Evolutionary conservation across 2,329 filamentous ascomycete genomes (phyloP).

Genomic region (Diaporthe sp.): DNA sequence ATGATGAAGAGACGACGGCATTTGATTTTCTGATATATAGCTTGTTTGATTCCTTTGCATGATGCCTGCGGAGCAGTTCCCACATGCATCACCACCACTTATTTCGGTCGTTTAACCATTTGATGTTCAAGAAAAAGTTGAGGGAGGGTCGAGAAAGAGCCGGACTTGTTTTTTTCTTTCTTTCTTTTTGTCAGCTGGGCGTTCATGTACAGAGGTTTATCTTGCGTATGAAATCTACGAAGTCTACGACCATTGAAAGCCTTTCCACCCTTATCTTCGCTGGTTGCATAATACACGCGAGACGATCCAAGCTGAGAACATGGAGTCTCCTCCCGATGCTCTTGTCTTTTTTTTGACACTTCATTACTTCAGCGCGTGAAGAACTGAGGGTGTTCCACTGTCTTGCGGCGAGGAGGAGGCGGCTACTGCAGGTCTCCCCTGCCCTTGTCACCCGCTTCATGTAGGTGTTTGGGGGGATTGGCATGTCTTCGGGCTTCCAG

Average conservation of each 20-base stretch:
- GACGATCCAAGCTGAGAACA: too few relatives aligned
- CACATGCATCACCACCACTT: not conserved
- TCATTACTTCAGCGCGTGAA: not conserved
- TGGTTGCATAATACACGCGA: not conserved
- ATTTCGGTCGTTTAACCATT: slow-evolving; percentile 14
- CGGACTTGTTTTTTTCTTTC: not conserved
- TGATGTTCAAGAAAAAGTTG: slow-evolving; percentile 36
- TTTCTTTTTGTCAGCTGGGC: not conserved
- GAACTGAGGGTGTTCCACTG: not conserved
- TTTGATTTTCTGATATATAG: slow-evolving; percentile 3
- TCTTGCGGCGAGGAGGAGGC: too few relatives aligned
- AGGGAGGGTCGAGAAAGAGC: slow-evolving; percentile 1
- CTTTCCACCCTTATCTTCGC: too few relatives aligned
- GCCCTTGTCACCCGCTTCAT: not conserved
- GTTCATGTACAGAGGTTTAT: slow-evolving; percentile 20
- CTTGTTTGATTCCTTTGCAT: slow-evolving; percentile 14
- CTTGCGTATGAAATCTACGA: slow-evolving; percentile 17
- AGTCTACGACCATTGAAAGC: slow-evolving; percentile 4
- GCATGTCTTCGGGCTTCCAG: not conserved
- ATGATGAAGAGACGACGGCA: slow-evolving; percentile 18
- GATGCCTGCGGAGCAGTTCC: slow-evolving; percentile 10
- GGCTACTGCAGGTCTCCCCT: not conserved
- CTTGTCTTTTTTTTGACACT: not conserved
- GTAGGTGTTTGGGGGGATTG: not conserved
- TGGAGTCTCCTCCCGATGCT: not conserved